Evolutionary conservation across 2,329 filamentous ascomycete species (phyloP).

Genomic region (Trichoderma polysporum): DNA sequence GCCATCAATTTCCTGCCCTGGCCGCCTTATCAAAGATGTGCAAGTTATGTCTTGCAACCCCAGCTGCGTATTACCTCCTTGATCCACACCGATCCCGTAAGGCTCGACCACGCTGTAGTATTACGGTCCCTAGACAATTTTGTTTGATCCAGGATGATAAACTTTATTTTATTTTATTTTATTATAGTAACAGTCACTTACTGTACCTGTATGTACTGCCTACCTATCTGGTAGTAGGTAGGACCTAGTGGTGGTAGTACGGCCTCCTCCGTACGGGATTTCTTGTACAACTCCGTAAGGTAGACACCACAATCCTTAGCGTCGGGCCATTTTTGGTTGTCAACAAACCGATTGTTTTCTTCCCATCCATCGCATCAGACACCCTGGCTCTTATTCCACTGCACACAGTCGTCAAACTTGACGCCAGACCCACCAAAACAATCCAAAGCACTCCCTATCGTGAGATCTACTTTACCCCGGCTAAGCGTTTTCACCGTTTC

Average conservation of each 20-base stretch:
- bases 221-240: no score
- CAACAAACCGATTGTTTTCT: slow-evolving; percentile 1
- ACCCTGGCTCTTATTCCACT: slow-evolving; percentile 68
- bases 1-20: slow-evolving; percentile 18
- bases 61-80: not conserved
- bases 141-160: not conserved
- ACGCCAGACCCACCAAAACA: slow-evolving; percentile 90
- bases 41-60: slow-evolving; percentile 14
- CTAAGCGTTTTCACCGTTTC: slow-evolving; percentile 79
- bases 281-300: not conserved
- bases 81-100: slow-evolving; percentile 7
- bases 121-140: slow-evolving; percentile 7
- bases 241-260: not conserved
- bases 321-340: not conserved
- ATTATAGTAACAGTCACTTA: not conserved
- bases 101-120: not conserved
- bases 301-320: not conserved
- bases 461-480: slow-evolving; percentile 80
- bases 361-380: not conserved
- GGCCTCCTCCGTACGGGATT: not conserved
- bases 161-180: no score
- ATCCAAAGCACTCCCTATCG: slow-evolving; percentile 93
- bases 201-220: no score
- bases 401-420: slow-evolving; percentile 82
- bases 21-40: slow-evolving; percentile 13